A percentile compares a stretch with the other conserved stretches of the same genome.
These are phyloP conservation scores for Gorgonomyces haynaldii DNA, from an alignment of 192 early-diverging fungal species.

Conservation along the genomic window DNA sequence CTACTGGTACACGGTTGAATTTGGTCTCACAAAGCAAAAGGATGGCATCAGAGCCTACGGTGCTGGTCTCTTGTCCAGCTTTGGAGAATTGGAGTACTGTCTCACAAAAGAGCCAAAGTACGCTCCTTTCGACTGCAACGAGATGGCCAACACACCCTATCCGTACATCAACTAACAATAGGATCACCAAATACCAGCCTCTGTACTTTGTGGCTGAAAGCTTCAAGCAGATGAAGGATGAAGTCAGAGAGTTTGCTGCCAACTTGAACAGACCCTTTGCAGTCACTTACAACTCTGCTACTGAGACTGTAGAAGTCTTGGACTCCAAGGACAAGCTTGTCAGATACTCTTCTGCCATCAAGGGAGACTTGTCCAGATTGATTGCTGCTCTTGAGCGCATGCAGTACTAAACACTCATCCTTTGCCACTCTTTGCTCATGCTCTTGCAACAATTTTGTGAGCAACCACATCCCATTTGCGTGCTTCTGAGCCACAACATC, in stretches of 20 bases:
- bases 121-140: slow-evolving; percentile 74
- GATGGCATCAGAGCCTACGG: slow-evolving; percentile 77
- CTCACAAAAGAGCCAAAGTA: slow-evolving; percentile 68
- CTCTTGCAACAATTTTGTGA: too few relatives aligned
- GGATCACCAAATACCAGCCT: slow-evolving; percentile 87
- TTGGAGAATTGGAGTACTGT: slow-evolving; percentile 86
- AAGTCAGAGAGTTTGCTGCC: slow-evolving; percentile 68
- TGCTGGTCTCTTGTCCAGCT: slow-evolving; percentile 82
- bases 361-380: slow-evolving; percentile 64
- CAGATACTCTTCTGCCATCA: slow-evolving; percentile 65
- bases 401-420: too few relatives aligned
- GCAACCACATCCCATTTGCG: too few relatives aligned
- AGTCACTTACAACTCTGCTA: slow-evolving; percentile 83
- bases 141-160: slow-evolving; percentile 28
- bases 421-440: too few relatives aligned
- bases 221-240: slow-evolving; percentile 84
- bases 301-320: slow-evolving; percentile 82
- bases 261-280: slow-evolving; percentile 74
- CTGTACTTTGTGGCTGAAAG: slow-evolving; percentile 90
- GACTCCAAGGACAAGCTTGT: slow-evolving; percentile 79
- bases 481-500: too few relatives aligned
- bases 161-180: slow-evolving; percentile 16
- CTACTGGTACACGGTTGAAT: slow-evolving; percentile 88
- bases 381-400: slow-evolving; percentile 68
- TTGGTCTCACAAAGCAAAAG: slow-evolving; percentile 68